Percentiles rank a stretch among this genome's conserved stretches.
phyloP scores from a whole-genome alignment of 2,329 filamentous ascomycete species.

The Orbilia blumenaviensis region DNA sequence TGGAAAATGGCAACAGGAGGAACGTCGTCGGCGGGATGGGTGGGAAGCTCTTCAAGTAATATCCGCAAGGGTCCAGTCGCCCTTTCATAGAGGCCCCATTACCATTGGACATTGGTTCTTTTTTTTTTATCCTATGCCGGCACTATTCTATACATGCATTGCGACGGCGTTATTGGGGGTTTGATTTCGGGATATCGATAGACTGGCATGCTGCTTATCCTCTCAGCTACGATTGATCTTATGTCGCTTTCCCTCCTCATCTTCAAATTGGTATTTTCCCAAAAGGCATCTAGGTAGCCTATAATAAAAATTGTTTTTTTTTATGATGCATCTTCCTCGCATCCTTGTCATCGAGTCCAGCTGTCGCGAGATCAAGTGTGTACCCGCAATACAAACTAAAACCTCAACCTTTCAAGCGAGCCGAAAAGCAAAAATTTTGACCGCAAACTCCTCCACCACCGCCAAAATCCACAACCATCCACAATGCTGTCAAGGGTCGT shows the following conservation, averaged over 20 bases:
- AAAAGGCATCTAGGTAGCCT: too few relatives aligned
- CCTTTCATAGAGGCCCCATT: too few relatives aligned
- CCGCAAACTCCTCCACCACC: not conserved
- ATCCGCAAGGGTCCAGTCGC: not conserved
- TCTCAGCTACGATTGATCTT: not conserved
- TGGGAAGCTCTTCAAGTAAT: conserved; percentile 46
- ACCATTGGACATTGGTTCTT: too few relatives aligned
- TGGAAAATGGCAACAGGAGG: conserved; percentile 49
- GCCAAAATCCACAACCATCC: not conserved
- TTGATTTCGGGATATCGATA: conserved; percentile 2
- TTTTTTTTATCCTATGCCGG: too few relatives aligned
- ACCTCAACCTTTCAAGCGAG: conserved; percentile 15
- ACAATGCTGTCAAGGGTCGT: conserved; percentile 47
- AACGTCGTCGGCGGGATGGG: conserved; percentile 51
- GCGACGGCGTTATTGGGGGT: conserved; percentile 29
- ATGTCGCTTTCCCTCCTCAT: not conserved
- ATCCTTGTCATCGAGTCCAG: not conserved
- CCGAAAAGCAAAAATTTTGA: conserved; percentile 38
- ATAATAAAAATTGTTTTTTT: not conserved
- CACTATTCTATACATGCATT: too few relatives aligned
- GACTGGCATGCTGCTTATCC: not conserved
- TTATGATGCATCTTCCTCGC: not conserved
- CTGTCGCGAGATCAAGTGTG: not conserved
- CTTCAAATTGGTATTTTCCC: not conserved
- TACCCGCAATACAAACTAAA: not conserved